Conservation (phyloP, 805 yeast genomes). For the Candida gorgasii region DNA sequence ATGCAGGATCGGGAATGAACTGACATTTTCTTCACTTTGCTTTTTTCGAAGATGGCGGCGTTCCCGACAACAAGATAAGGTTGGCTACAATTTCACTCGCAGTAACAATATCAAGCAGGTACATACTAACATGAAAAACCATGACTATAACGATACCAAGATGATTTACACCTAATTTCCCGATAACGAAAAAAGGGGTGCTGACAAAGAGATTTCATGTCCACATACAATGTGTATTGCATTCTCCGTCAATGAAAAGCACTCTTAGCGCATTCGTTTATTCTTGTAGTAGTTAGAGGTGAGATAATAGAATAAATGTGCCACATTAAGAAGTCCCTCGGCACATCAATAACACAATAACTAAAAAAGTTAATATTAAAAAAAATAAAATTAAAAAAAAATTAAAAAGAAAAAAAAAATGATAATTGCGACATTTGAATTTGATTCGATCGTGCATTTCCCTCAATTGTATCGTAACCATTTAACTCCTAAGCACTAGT, state of each 20-base stretch:
- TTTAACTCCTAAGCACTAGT: neutral
- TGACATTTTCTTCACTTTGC: too few species aligned
- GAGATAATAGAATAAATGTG: neutral
- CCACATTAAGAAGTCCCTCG: neutral
- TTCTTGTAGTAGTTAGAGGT: neutral
- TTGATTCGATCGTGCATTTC: neutral
- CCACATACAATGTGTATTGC: too few species aligned
- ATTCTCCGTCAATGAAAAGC: too few species aligned
- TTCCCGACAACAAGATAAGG: neutral
- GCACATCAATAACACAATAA: neutral
- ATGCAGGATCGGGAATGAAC: too few species aligned
- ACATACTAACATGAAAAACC: neutral
- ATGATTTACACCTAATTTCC: too few species aligned
- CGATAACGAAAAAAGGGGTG: too few species aligned
- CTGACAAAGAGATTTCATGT: too few species aligned
- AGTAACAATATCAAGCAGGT: conserved; percentile 1
- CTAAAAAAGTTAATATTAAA: neutral
- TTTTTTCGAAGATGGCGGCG: neutral
- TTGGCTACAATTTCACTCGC: neutral
- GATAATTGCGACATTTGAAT: neutral
- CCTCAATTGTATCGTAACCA: neutral
- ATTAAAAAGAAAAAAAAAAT: too few species aligned
- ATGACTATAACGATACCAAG: too few species aligned
- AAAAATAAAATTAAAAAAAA: neutral
- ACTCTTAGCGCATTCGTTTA: neutral